A percentile compares a stretch with the other conserved stretches of the same genome.
phyloP scores from a whole-genome alignment of 345 rosid genomes.

The Tarenaya hassleriana region DNA sequence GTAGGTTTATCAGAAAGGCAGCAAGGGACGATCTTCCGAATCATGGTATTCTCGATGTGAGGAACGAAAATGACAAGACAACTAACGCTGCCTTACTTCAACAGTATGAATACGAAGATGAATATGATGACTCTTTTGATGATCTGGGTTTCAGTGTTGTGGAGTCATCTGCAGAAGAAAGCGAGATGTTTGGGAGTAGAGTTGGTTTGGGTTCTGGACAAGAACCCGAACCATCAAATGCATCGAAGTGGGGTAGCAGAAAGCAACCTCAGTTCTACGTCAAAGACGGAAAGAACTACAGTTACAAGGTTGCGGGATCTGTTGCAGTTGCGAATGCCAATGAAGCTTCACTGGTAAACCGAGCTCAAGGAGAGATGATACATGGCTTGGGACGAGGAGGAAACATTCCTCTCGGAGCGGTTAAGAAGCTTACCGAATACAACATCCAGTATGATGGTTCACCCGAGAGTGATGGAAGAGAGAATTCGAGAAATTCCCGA shows the following conservation, averaged over 20 bases:
- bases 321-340: slow-evolving; percentile 66
- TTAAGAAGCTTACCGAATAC: slow-evolving; percentile 50
- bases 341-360: slow-evolving; percentile 60
- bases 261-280: slow-evolving; percentile 77
- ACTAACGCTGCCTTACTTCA: slow-evolving; percentile 49
- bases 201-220: slow-evolving; percentile 25
- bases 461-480: slow-evolving; percentile 34
- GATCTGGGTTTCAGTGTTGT: slow-evolving; percentile 72
- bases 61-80: slow-evolving; percentile 40
- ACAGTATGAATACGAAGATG: slow-evolving; percentile 90
- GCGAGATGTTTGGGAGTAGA: slow-evolving; percentile 45
- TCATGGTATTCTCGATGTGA: slow-evolving; percentile 42
- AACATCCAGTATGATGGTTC: slow-evolving; percentile 25
- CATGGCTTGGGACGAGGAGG: slow-evolving; percentile 91
- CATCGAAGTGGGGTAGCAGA: slow-evolving; percentile 72
- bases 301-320: slow-evolving; percentile 82
- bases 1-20: slow-evolving; percentile 78
- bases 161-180: slow-evolving; percentile 66
- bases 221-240: slow-evolving; percentile 33
- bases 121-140: slow-evolving; percentile 95
- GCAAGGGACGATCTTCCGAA: slow-evolving; percentile 43
- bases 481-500: slow-evolving; percentile 28
- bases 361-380: slow-evolving; percentile 59
- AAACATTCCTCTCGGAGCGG: slow-evolving; percentile 71
- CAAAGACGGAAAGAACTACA: slow-evolving; percentile 93